These are phyloP conservation scores for Fusarium pininemorale DNA, from an alignment of 2,329 filamentous ascomycete genomes.

Conservation along the genomic window DNA sequence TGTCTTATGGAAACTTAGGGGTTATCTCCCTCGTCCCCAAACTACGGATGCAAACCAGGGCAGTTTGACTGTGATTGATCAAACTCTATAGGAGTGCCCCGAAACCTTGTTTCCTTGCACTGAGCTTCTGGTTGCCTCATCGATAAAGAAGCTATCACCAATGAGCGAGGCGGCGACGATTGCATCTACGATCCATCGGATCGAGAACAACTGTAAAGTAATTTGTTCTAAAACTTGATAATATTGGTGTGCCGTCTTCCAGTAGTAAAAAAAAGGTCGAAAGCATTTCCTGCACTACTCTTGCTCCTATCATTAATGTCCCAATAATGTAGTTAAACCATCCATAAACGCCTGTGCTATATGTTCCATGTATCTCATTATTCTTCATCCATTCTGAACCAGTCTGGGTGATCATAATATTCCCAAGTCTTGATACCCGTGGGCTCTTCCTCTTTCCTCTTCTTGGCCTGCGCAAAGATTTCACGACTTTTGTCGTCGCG, in stretches of 20 bases:
- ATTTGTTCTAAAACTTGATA: not conserved
- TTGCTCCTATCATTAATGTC: not conserved
- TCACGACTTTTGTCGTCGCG: slow-evolving; percentile 57
- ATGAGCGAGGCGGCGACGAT: not conserved
- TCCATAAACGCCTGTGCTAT: slow-evolving; percentile 3
- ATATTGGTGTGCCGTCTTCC: not conserved
- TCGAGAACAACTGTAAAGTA: too few species aligned
- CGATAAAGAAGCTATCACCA: not conserved
- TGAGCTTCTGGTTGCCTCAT: not conserved
- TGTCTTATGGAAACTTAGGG: not conserved
- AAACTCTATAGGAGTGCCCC: not conserved
- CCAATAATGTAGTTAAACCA: not conserved
- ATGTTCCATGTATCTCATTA: not conserved
- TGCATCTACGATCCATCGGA: not conserved
- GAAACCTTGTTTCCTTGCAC: not conserved
- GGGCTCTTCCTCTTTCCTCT: slow-evolving; percentile 64
- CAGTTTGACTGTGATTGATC: not conserved
- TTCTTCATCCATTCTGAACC: slow-evolving; percentile 54
- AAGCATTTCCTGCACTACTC: not conserved
- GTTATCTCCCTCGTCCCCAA: not conserved
- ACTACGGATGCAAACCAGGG: not conserved
- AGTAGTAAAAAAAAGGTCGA: not conserved
- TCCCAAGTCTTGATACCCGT: slow-evolving; percentile 68
- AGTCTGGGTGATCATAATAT: slow-evolving; percentile 67
- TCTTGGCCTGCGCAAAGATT: slow-evolving; percentile 61